phyloP scores from a whole-genome alignment of 1,284 basidiomycete species.

The Xerocomus amazonicus region DNA sequence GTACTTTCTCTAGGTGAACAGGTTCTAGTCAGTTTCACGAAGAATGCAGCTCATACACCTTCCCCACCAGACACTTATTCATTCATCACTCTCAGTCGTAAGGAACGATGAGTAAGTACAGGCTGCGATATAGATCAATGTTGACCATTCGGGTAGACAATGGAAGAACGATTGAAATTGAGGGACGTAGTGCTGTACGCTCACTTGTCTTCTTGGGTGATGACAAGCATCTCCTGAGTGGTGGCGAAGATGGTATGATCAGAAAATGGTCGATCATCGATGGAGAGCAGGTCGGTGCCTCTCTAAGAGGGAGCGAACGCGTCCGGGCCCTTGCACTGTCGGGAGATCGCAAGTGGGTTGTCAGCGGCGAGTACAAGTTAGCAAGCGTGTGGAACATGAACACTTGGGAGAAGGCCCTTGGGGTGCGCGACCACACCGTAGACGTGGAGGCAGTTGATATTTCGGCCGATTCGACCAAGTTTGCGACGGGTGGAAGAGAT shows the following conservation, averaged over 20 bases:
- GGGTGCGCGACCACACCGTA: neutral
- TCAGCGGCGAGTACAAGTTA: neutral
- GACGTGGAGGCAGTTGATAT: neutral
- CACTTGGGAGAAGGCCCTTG: neutral
- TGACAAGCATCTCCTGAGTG: neutral
- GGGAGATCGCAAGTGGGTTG: neutral
- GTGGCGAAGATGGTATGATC: neutral
- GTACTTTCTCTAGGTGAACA: neutral
- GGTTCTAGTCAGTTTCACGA: neutral
- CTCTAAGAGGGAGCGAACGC: neutral
- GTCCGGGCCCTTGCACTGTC: neutral
- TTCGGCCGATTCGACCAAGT: neutral
- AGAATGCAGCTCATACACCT: neutral
- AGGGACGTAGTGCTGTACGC: neutral
- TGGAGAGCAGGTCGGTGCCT: neutral
- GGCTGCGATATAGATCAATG: too few species aligned
- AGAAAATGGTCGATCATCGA: neutral
- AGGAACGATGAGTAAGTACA: neutral
- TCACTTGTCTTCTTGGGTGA: neutral
- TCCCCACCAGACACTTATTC: neutral
- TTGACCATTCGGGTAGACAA: neutral
- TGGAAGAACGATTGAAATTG: neutral
- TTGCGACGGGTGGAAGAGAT: neutral
- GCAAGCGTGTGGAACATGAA: neutral
- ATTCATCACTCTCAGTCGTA: neutral